Evolutionary conservation across 208 protist genomes (phyloP), one percentile per base, ranked within the genome.

Genomic region (Wallacemonas collosoma): DNA sequence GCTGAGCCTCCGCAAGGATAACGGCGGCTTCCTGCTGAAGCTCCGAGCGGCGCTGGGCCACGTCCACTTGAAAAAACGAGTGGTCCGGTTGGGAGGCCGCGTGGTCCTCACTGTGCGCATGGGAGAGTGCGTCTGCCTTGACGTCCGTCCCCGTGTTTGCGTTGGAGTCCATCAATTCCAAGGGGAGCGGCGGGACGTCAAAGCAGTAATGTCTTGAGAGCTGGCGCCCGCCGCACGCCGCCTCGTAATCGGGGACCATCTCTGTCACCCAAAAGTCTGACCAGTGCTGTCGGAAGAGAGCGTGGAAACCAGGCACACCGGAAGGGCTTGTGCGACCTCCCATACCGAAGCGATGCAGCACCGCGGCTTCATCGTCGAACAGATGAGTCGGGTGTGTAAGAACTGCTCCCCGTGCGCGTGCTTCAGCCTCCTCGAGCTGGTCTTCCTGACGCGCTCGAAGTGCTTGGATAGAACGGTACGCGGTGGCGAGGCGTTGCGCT

Each of bases 321-420:
- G 53, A 61, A 1, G 81, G 75, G 41, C 69, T 82, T 17, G 81
- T 85, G 63, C 72, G 81, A n/a, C 56, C 76, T 11, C 87, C 88
- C 91, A 95, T 95, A 14, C 91, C 91, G 44, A 92, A 95, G n/a
- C 78, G 79, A n/a, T 64, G 69, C 47, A 85, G 62, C 17, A 95
- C 86, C 2, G 68, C 80, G 1, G 47, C 64, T 50, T 95, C 91
- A 54, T 95, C 85, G 4, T 38, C 26, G 64, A 84, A 90, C 6
- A 91, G 64, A 39, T 64, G 51, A 1, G 67, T 26, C 12, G 87
- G 81, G 71, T 93, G 87, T 8, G 47, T 36, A 41, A 85, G 64
- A 5, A 80, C 38, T 17, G 55, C 45, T 58, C 70, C 62, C 68
- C 64, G 57, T 5, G 55, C 73, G 4, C 67, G 51, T 2, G 35